Percentiles rank a stretch among this genome's conserved stretches.
Conservation (phyloP, 768 basidiomycete species). For the Kwoniella newhampshirensis region DNA sequence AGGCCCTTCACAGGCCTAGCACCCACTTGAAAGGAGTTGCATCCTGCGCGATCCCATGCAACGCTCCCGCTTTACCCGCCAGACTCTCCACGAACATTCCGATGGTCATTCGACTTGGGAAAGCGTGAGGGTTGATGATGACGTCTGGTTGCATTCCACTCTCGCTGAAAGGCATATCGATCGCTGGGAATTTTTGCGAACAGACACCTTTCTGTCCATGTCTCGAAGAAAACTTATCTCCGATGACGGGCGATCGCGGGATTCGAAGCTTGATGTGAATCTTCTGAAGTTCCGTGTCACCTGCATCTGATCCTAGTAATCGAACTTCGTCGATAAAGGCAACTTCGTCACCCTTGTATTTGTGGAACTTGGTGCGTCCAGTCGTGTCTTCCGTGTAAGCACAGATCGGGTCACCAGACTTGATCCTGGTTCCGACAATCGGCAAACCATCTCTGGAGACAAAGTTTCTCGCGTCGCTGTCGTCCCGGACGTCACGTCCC, state of each 20-base stretch:
- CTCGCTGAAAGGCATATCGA: conserved; percentile 99
- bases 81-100: conserved; percentile 99
- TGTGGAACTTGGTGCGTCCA: conserved; percentile 76
- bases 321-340: conserved; percentile 89
- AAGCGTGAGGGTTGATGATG: conserved; percentile 99
- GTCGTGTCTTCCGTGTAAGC: conserved; percentile 85
- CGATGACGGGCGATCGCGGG: conserved; percentile 91
- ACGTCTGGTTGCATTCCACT: conserved; percentile 98
- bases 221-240: conserved; percentile 98
- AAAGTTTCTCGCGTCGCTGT: conserved; percentile 56
- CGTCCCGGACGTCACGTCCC: conserved; percentile 66
- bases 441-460: conserved; percentile 85
- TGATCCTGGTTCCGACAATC: conserved; percentile 66
- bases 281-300: conserved; percentile 85
- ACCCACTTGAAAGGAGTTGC: conserved; percentile 95
- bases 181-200: conserved; percentile 96
- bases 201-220: conserved; percentile 99
- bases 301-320: conserved; percentile 81
- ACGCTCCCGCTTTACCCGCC: conserved; percentile 98
- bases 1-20: too few relatives aligned
- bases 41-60: conserved; percentile 98
- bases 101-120: conserved; percentile 99
- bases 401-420: conserved; percentile 74
- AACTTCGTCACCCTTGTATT: conserved; percentile 94
- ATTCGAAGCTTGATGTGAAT: conserved; percentile 90